These are phyloP conservation scores for Euphorbia tirucalli DNA, from an alignment of 345 rosid species.

Conservation along the genomic window DNA sequence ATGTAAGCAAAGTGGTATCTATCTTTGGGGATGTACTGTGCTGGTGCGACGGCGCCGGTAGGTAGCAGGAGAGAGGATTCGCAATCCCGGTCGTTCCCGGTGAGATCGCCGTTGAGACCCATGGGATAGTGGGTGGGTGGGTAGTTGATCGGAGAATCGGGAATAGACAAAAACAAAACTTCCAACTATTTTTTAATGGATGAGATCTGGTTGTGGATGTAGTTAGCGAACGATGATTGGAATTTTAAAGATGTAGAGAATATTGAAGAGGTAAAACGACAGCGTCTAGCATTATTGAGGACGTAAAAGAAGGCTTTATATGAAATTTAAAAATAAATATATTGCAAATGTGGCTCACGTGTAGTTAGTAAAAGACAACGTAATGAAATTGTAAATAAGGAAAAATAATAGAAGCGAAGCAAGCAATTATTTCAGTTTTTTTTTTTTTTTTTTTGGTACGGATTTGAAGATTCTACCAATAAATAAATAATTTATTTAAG, in stretches of 20 bases:
- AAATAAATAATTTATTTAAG: too few relatives aligned
- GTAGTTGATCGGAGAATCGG: conserved; percentile 10
- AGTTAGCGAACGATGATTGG: too few relatives aligned
- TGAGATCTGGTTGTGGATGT: not conserved
- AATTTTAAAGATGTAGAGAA: too few relatives aligned
- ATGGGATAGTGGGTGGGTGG: conserved; percentile 18
- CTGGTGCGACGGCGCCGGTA: conserved; percentile 14
- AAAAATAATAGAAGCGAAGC: too few relatives aligned
- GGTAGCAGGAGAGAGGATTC: conserved; percentile 55
- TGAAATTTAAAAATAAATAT: too few relatives aligned
- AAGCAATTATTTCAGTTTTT: too few relatives aligned
- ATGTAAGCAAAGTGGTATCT: conserved; percentile 72
- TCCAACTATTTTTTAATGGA: not conserved
- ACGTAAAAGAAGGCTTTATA: not conserved
- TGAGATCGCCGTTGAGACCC: conserved; percentile 37
- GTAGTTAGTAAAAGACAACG: not conserved
- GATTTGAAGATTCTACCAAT: too few relatives aligned
- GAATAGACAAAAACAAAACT: too few relatives aligned
- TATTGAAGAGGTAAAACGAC: not conserved
- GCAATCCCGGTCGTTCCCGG: conserved; percentile 33
- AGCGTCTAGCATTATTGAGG: not conserved
- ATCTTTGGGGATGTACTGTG: conserved; percentile 50
- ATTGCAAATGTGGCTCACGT: not conserved
- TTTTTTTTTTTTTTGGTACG: too few relatives aligned
- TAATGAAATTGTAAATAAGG: too few relatives aligned